Evolutionary conservation across 306 rosid species (phyloP).

Genomic region (Medicago arabica): DNA sequence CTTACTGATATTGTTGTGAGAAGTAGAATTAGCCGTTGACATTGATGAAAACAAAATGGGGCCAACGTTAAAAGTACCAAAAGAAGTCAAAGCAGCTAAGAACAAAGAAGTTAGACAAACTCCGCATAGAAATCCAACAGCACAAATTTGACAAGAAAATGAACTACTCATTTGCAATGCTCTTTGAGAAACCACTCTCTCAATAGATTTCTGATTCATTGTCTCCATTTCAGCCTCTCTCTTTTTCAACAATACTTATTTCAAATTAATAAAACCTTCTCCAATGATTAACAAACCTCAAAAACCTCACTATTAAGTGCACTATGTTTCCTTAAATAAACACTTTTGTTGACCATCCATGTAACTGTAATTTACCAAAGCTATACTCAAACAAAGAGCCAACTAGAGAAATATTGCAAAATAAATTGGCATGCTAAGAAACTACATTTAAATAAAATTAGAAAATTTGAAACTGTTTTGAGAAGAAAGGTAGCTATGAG

Average conservation of each 20-base stretch:
- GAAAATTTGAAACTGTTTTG: not conserved
- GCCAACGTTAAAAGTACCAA: slow-evolving; percentile 65
- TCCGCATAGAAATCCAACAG: slow-evolving; percentile 86
- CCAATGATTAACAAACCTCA: slow-evolving; percentile 21
- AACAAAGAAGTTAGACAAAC: slow-evolving; percentile 76
- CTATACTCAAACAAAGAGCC: not conserved
- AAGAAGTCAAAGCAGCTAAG: slow-evolving; percentile 79
- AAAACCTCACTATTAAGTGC: slow-evolving; percentile 42
- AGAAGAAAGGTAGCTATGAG: not conserved
- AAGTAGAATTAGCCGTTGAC: slow-evolving; percentile 53
- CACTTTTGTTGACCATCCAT: slow-evolving; percentile 34
- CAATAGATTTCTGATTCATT: slow-evolving; percentile 63
- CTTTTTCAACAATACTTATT: not conserved
- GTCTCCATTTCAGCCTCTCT: slow-evolving; percentile 51
- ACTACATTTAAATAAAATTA: not conserved
- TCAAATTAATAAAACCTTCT: slow-evolving; percentile 13
- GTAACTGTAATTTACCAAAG: slow-evolving; percentile 45
- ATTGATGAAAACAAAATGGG: slow-evolving; percentile 59
- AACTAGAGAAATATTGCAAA: not conserved
- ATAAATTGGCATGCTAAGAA: not conserved
- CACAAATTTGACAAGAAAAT: slow-evolving; percentile 88
- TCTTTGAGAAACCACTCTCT: slow-evolving; percentile 80
- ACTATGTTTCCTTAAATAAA: slow-evolving; percentile 43
- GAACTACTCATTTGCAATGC: slow-evolving; percentile 88
- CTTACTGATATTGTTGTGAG: slow-evolving; percentile 60